Conservation (phyloP, 2,329 filamentous ascomycete species). For the Myotisia sp. region DNA sequence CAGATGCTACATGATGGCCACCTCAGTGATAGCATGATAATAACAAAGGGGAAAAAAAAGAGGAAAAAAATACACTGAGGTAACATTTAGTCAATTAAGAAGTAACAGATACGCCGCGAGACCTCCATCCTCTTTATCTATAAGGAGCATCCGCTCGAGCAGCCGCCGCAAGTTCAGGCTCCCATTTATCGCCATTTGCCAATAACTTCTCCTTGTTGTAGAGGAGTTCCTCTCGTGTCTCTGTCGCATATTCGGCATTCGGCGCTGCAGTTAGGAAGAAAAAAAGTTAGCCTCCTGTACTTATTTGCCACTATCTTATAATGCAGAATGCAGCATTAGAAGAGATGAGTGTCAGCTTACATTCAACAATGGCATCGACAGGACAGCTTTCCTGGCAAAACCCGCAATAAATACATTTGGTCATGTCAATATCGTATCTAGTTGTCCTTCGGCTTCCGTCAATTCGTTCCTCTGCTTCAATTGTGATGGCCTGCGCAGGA, state of each 20-base stretch:
- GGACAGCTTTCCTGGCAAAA: constrained; percentile 99
- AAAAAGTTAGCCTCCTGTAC: neutral
- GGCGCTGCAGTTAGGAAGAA: constrained; percentile 40
- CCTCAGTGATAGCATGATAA: neutral
- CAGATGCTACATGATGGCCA: too few species aligned
- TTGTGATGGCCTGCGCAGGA: constrained; percentile 95
- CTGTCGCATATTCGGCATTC: constrained; percentile 61
- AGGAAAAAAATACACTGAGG: neutral
- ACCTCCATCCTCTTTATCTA: constrained; percentile 45
- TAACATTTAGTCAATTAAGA: too few species aligned
- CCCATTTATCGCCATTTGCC: constrained; percentile 89
- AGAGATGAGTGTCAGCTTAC: constrained; percentile 26
- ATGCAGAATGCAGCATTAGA: too few species aligned
- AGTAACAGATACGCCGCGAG: too few species aligned
- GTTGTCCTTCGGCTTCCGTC: constrained; percentile 92
- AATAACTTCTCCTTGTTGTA: constrained; percentile 97
- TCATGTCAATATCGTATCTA: constrained; percentile 99
- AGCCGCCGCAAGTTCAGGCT: constrained; percentile 84
- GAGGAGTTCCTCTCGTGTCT: constrained; percentile 78
- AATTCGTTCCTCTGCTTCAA: constrained; percentile 94
- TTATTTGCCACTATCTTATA: too few species aligned
- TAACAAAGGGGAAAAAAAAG: neutral
- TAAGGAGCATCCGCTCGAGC: constrained; percentile 90
- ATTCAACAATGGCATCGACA: constrained; percentile 82
- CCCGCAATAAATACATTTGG: constrained; percentile 99